Evolutionary conservation across 2,329 filamentous ascomycete genomes (phyloP).

Genomic region (Endocalyx cinctus): DNA sequence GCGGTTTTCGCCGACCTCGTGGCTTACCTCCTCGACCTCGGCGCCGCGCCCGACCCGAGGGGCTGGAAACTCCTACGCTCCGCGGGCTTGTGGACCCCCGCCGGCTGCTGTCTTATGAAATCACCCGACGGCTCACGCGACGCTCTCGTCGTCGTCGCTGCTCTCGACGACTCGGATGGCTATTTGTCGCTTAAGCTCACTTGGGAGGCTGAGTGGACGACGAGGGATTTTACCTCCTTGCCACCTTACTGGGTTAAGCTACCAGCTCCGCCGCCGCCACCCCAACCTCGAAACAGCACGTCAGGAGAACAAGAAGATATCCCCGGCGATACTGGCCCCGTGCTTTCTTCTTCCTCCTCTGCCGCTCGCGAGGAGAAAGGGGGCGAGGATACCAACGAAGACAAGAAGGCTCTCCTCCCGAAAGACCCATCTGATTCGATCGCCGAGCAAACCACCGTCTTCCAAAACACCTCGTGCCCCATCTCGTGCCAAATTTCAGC

Average conservation of each 20-base stretch:
- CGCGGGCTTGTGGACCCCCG: conserved; percentile 57
- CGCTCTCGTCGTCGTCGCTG: conserved; percentile 48
- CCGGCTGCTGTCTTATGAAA: conserved; percentile 52
- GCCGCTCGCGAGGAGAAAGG: conserved; percentile 6
- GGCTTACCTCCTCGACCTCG: conserved; percentile 58
- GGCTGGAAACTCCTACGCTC: conserved; percentile 54
- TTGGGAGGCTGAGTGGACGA: conserved; percentile 54
- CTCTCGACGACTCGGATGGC: conserved; percentile 57
- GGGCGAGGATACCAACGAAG: conserved; percentile 6
- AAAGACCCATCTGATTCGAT: conserved; percentile 33
- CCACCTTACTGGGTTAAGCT: conserved; percentile 57
- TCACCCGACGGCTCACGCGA: conserved; percentile 45
- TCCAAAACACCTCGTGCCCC: conserved; percentile 19
- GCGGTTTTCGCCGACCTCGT: conserved; percentile 55
- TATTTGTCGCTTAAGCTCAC: conserved; percentile 51
- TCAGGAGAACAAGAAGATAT: conserved; percentile 4
- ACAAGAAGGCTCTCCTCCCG: no score
- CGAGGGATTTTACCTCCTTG: conserved; percentile 44
- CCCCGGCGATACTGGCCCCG: no score
- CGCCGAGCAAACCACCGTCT: conserved; percentile 24
- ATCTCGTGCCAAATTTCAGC: conserved; percentile 47
- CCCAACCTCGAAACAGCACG: conserved; percentile 8
- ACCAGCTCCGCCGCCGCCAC: conserved; percentile 27
- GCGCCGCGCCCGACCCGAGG: conserved; percentile 55
- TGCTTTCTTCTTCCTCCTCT: no score